phyloP scores from a whole-genome alignment of 495 filamentous ascomycete genomes.

The Lophiostoma macrostomum region DNA sequence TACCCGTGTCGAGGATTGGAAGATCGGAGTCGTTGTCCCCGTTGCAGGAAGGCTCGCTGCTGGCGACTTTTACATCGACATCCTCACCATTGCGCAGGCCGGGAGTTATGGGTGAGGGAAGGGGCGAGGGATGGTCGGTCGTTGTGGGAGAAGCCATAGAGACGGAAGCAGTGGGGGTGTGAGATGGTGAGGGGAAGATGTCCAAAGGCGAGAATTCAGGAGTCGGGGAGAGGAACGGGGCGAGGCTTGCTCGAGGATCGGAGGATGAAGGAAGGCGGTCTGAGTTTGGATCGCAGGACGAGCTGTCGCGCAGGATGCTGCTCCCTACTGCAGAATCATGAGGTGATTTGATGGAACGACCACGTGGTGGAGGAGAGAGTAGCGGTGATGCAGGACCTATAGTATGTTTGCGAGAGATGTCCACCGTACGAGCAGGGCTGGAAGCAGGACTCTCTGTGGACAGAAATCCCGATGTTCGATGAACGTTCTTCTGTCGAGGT shows the following conservation, averaged over 20 bases:
- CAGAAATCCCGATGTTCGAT: constrained; percentile 31
- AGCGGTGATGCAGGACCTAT: constrained; percentile 4
- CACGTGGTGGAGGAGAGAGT: constrained; percentile 12
- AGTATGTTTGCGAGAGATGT: not conserved
- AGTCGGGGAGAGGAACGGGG: constrained; percentile 9
- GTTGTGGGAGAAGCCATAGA: constrained; percentile 26
- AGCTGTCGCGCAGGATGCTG: constrained; percentile 28
- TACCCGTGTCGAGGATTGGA: constrained; percentile 7
- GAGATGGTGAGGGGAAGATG: constrained; percentile 22
- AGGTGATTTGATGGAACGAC: constrained; percentile 1
- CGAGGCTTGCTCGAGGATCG: not conserved
- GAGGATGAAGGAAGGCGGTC: not conserved
- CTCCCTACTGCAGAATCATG: constrained; percentile 4
- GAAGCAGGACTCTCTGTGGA: constrained; percentile 21
- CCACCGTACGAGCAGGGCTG: constrained; percentile 2
- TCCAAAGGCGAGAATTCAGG: constrained; percentile 28
- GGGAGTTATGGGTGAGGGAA: constrained; percentile 33
- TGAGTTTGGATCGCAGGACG: constrained; percentile 15
- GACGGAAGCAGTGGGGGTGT: constrained; percentile 10
- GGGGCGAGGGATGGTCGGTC: constrained; percentile 24
- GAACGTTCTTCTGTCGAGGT: constrained; percentile 4
- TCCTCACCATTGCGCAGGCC: constrained; percentile 28
- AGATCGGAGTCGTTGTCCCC: constrained; percentile 24
- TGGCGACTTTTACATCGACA: constrained; percentile 30
- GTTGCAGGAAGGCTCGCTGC: constrained; percentile 30